These are phyloP conservation scores for Phytophthora vignae DNA, from an alignment of 352 stramenopile species.

Conservation along the genomic window DNA sequence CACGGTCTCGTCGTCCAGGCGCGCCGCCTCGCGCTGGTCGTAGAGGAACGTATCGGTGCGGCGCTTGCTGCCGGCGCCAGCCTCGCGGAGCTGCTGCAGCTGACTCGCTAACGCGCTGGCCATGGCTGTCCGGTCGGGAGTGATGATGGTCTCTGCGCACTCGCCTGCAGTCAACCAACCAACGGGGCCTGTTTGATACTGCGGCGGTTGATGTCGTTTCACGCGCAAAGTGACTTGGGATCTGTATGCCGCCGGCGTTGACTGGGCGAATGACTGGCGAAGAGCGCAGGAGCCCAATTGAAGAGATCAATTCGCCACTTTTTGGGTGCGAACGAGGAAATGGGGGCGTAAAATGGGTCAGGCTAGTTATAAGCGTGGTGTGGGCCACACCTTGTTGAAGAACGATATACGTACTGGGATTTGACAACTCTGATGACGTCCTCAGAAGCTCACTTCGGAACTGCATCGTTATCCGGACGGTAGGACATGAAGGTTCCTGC, in stretches of 20 bases:
- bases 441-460: background rate
- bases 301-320: background rate
- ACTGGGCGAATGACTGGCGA: constrained; percentile 31
- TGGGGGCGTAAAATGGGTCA: background rate
- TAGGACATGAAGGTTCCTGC: constrained; percentile 12
- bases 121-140: constrained; percentile 34
- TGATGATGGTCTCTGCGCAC: too few relatives aligned
- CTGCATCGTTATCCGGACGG: background rate
- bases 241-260: constrained; percentile 47
- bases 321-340: background rate
- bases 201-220: constrained; percentile 22
- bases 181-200: constrained; percentile 29
- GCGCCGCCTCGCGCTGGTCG: constrained; percentile 79
- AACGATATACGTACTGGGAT: background rate
- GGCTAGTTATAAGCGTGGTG: background rate
- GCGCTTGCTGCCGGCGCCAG: constrained; percentile 80
- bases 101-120: constrained; percentile 76
- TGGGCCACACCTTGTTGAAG: constrained; percentile 19
- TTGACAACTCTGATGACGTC: background rate
- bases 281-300: constrained; percentile 6
- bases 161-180: background rate
- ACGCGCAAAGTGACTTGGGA: constrained; percentile 20
- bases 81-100: constrained; percentile 83
- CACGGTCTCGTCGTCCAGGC: constrained; percentile 84
- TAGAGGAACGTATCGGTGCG: constrained; percentile 89